Evolutionary conservation across 2,329 filamentous ascomycete genomes (phyloP).

Genomic region (Diaporthe sp.): DNA sequence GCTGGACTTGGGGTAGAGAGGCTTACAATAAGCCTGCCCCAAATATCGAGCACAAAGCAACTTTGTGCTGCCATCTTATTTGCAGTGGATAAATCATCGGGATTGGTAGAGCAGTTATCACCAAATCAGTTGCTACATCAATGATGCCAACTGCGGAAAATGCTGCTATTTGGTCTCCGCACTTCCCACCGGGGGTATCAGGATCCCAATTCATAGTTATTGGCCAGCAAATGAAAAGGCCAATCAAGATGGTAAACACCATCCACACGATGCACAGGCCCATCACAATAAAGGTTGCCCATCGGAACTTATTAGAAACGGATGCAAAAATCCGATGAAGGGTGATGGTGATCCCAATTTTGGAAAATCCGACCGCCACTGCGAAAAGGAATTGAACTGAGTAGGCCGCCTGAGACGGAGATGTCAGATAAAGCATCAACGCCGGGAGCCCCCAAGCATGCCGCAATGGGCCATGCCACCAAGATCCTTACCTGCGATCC

Average conservation of each 20-base stretch:
- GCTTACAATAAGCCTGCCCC: neutral
- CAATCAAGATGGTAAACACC: neutral
- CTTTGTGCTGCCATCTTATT: neutral
- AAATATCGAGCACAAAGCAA: neutral
- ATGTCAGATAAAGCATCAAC: neutral
- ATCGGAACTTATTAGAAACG: neutral
- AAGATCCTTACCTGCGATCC: neutral
- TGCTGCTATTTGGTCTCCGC: neutral
- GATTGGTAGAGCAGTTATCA: neutral
- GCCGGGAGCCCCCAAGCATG: neutral
- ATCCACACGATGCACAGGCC: neutral
- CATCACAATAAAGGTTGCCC: neutral
- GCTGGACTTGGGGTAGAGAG: neutral
- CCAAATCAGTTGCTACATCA: neutral
- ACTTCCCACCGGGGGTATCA: neutral
- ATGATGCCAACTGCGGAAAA: neutral
- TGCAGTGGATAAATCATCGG: neutral
- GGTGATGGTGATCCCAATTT: neutral
- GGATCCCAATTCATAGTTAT: neutral
- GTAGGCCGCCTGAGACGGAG: neutral
- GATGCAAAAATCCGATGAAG: neutral
- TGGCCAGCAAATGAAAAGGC: neutral
- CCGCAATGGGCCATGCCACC: neutral
- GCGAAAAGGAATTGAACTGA: neutral
- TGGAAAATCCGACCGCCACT: neutral